These are phyloP conservation scores for Ceratobasidium sp. DNA, from an alignment of 1,284 basidiomycete species.

Conservation along the genomic window DNA sequence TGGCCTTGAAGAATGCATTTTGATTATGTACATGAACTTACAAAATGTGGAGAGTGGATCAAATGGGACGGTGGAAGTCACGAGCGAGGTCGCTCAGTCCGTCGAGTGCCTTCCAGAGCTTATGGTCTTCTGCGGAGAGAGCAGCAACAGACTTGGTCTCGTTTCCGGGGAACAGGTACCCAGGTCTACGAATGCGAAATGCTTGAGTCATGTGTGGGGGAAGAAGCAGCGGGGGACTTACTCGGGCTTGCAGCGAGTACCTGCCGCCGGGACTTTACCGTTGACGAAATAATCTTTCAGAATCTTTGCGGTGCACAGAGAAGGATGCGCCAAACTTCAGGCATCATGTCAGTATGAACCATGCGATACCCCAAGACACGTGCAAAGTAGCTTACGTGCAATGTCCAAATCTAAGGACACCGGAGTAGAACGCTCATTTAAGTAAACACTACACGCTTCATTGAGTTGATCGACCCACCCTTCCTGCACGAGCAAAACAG, in stretches of 20 bases:
- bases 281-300: conserved; percentile 47
- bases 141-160: conserved; percentile 16
- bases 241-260: conserved; percentile 46
- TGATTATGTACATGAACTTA: too few relatives aligned
- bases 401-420: conserved; percentile 14
- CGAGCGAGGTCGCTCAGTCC: conserved; percentile 6
- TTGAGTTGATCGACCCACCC: conserved; percentile 38
- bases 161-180: conserved; percentile 33
- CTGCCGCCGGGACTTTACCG: conserved; percentile 45
- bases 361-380: too few relatives aligned
- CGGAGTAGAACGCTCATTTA: not conserved
- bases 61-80: conserved; percentile 11
- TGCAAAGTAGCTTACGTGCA: conserved; percentile 36
- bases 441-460: not conserved
- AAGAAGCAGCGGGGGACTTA: not conserved
- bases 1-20: too few relatives aligned
- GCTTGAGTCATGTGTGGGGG: not conserved
- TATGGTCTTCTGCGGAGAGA: conserved; percentile 22
- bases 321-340: conserved; percentile 49
- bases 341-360: conserved; percentile 43
- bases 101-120: conserved; percentile 14
- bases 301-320: conserved; percentile 47
- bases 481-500: conserved; percentile 46
- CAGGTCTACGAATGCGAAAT: conserved; percentile 1
- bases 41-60: too few relatives aligned